Conservation (phyloP, 2,329 filamentous ascomycete species). For the Penicillium crustosum region DNA sequence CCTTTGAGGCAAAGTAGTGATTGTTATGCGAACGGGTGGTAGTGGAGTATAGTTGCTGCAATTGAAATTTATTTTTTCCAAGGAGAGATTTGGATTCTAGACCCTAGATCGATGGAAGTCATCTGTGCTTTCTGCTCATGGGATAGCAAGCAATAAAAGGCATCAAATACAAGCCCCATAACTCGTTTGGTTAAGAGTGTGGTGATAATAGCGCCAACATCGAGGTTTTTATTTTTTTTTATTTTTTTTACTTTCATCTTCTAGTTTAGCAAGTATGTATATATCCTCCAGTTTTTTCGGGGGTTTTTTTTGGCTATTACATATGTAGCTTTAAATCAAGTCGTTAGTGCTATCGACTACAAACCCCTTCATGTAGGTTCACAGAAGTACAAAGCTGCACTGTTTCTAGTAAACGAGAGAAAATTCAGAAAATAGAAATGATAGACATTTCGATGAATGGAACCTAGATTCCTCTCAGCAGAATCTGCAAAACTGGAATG, state of each 20-base stretch:
- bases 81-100: background rate
- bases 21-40: background rate
- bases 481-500: background rate
- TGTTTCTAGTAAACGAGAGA: background rate
- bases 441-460: background rate
- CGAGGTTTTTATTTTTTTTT: background rate
- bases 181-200: slow-evolving; percentile 17
- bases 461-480: background rate
- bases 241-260: no score
- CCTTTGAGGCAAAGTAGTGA: slow-evolving; percentile 25
- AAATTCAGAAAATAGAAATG: background rate
- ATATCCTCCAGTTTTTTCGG: no score
- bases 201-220: slow-evolving; percentile 19
- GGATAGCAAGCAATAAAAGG: no score
- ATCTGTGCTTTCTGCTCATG: no score
- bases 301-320: no score
- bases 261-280: no score
- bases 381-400: no score
- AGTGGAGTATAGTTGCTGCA: background rate
- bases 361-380: background rate
- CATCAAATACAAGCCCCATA: slow-evolving; percentile 3
- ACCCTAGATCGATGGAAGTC: no score
- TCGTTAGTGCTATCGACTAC: background rate
- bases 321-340: background rate
- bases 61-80: background rate